Percentiles rank a stretch among this genome's conserved stretches.
Conservation (phyloP, 805 yeast species). For the Pichia eremophila region DNA sequence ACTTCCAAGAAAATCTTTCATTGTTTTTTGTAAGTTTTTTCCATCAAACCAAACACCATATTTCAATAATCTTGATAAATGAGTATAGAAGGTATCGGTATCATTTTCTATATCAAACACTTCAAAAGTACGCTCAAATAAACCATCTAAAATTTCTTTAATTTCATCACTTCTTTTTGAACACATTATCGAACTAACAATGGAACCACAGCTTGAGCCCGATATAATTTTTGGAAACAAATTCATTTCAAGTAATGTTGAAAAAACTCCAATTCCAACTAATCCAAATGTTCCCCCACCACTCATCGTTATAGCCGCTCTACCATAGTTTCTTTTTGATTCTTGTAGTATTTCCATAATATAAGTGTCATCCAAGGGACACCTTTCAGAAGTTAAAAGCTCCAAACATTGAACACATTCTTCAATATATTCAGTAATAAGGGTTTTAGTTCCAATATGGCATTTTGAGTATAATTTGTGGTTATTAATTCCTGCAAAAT, state of each 20-base stretch:
- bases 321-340: slow-evolving; percentile 83
- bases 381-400: slow-evolving; percentile 29
- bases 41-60: slow-evolving; percentile 88
- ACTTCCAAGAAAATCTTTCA: slow-evolving; percentile 76
- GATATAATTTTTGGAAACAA: slow-evolving; percentile 80
- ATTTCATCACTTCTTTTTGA: slow-evolving; percentile 71
- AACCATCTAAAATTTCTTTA: slow-evolving; percentile 43
- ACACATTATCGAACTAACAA: slow-evolving; percentile 82
- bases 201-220: slow-evolving; percentile 95
- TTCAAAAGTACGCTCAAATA: slow-evolving; percentile 47
- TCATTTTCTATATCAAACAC: slow-evolving; percentile 42
- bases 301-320: slow-evolving; percentile 88
- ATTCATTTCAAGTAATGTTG: slow-evolving; percentile 64
- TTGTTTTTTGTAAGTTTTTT: slow-evolving; percentile 57
- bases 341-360: slow-evolving; percentile 73
- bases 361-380: slow-evolving; percentile 53
- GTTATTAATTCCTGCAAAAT: slow-evolving; percentile 82
- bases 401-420: slow-evolving; percentile 56
- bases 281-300: slow-evolving; percentile 96
- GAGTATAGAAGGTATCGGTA: slow-evolving; percentile 41
- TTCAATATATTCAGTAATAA: slow-evolving; percentile 72
- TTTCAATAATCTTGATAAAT: slow-evolving; percentile 57
- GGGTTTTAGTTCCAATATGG: slow-evolving; percentile 72
- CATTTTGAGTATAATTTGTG: slow-evolving; percentile 67
- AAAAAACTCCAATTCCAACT: slow-evolving; percentile 84